Conservation (phyloP, 768 basidiomycete species). For the Lenzites betulinus region DNA sequence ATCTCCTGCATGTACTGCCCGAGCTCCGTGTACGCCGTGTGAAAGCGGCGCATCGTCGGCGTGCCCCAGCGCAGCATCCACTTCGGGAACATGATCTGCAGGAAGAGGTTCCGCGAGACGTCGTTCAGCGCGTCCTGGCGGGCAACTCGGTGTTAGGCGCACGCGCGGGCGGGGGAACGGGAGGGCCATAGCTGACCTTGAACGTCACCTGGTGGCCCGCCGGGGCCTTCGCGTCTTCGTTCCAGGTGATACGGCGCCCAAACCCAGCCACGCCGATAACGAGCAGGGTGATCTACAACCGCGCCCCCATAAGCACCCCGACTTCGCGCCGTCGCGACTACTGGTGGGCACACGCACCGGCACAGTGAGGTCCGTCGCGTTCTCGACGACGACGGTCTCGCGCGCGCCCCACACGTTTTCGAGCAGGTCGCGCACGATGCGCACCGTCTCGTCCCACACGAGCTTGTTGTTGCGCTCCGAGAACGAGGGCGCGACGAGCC, state of each 20-base stretch:
- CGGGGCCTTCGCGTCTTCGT: slow-evolving; percentile 42
- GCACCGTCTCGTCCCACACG: slow-evolving; percentile 39
- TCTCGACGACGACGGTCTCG: slow-evolving; percentile 42
- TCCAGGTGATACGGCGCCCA: slow-evolving; percentile 52
- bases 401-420: slow-evolving; percentile 48
- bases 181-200: slow-evolving; percentile 20
- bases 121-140: slow-evolving; percentile 30
- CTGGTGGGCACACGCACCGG: slow-evolving; percentile 45
- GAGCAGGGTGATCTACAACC: slow-evolving; percentile 59
- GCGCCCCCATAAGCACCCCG: too few relatives aligned
- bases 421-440: slow-evolving; percentile 32
- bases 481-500: slow-evolving; percentile 61
- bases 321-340: too few relatives aligned
- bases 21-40: slow-evolving; percentile 32
- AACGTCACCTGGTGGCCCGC: slow-evolving; percentile 43
- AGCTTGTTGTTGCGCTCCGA: slow-evolving; percentile 48
- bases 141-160: not conserved
- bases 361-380: slow-evolving; percentile 51
- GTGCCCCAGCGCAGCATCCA: slow-evolving; percentile 29
- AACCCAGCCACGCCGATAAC: slow-evolving; percentile 60
- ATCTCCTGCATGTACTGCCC: slow-evolving; percentile 52
- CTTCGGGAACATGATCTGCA: slow-evolving; percentile 29
- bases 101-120: slow-evolving; percentile 32
- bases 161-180: too few relatives aligned
- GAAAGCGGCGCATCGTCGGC: slow-evolving; percentile 24